A percentile compares a stretch with the other conserved stretches of the same genome.
Evolutionary conservation across 2,329 filamentous ascomycete species (phyloP).

Genomic region (Aspergillus calidoustus): DNA sequence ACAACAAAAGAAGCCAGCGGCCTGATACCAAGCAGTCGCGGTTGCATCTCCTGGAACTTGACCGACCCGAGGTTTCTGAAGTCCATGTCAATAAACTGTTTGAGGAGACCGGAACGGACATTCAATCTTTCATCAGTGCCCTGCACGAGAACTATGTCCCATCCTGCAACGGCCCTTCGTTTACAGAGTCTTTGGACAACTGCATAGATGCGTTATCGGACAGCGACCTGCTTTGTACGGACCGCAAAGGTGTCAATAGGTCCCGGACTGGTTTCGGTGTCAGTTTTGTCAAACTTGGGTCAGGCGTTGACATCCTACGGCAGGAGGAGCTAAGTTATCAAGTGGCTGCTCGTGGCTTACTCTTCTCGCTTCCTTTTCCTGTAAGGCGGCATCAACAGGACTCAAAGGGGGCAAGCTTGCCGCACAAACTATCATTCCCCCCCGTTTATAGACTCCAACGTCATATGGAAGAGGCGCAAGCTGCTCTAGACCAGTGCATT

Average conservation of each 20-base stretch:
- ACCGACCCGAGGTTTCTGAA: slow-evolving; percentile 66
- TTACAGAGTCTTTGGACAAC: slow-evolving; percentile 78
- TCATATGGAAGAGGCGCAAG: slow-evolving; percentile 79
- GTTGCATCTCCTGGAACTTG: slow-evolving; percentile 59
- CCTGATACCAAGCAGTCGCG: slow-evolving; percentile 39
- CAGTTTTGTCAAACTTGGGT: slow-evolving; percentile 57
- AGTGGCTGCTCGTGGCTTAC: slow-evolving; percentile 80
- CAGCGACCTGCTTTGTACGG: slow-evolving; percentile 80
- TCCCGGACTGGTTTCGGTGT: slow-evolving; percentile 58
- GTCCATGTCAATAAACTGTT: slow-evolving; percentile 77
- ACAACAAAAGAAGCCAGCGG: slow-evolving; percentile 82
- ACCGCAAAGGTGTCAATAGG: slow-evolving; percentile 43
- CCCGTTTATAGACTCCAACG: slow-evolving; percentile 82
- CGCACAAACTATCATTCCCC: slow-evolving; percentile 92
- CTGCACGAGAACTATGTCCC: slow-evolving; percentile 92
- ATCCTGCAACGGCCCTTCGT: slow-evolving; percentile 71
- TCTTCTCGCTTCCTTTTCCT: slow-evolving; percentile 83
- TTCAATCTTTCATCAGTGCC: slow-evolving; percentile 84
- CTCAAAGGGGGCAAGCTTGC: slow-evolving; percentile 55
- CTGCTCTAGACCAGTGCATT: slow-evolving; percentile 58
- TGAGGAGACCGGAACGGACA: slow-evolving; percentile 91
- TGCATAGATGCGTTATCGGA: slow-evolving; percentile 88
- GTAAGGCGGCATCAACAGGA: slow-evolving; percentile 66
- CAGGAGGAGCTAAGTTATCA: slow-evolving; percentile 97
- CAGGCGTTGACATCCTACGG: slow-evolving; percentile 68